Evolutionary conservation across 139 green algal species (phyloP), one percentile per base, ranked within the genome.

Genomic region (Micractinium sp.): DNA sequence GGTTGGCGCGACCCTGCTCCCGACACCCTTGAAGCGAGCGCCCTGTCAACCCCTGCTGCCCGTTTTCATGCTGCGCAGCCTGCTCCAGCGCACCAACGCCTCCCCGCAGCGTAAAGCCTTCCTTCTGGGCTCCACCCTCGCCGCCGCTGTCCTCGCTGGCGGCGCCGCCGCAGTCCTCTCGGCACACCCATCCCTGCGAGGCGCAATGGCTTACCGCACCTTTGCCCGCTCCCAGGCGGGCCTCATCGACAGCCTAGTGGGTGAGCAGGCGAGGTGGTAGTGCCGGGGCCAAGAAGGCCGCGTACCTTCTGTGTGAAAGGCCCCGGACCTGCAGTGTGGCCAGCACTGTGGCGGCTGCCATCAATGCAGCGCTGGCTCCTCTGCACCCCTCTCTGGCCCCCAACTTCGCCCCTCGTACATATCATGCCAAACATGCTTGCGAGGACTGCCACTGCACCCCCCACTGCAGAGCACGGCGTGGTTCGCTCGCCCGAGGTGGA

Each of bases 401-500:
- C 16, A 27, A 27, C 20, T 27, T 27, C 3, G 67, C 25, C n/a
- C 27, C 67, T 18, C 25, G n/a, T n/a, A n/a, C n/a, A n/a, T n/a
- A n/a, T n/a, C n/a, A n/a, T n/a, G 25, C 25, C 25, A 29, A 33
- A 1, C 67, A 1, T 31, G 20, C 5, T 33, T 1, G 1, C 4
- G 16, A 15, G 12, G 31, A 0, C 29, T 36, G 2, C 61, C n/a
- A 53, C 1, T 0, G 0, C 53, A 66, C 41, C 3, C 38, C 77
- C 23, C 22, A 71, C 53, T 80, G 75, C 86, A 89, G 86, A 63
- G 23, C 29, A 38, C 19, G 75, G 76, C 35, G 60, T 85, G 27
- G 29, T 89, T 33, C 74, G 63, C n/a, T 80, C 36, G 0, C 75
- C 86, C 20, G 86, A 89, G 75, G 86, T 89, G 38, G 86, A 82